Conservation (phyloP, 176 grass and related monocot species). For the Tuctoria greenei region DNA sequence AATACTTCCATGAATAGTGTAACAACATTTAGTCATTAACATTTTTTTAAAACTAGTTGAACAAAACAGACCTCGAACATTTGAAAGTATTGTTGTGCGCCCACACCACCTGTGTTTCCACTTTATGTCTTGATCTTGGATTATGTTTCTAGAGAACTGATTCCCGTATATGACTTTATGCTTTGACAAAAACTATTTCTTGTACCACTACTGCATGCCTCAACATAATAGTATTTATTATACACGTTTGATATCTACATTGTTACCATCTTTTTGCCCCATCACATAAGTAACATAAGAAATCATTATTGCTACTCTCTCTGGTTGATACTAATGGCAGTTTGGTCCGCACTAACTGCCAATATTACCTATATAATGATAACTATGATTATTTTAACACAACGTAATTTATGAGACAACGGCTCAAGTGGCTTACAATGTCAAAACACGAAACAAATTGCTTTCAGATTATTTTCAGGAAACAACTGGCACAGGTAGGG, state of each 20-base stretch:
- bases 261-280: neutral
- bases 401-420: neutral
- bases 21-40: too few species aligned
- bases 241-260: neutral
- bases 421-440: neutral
- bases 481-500: neutral
- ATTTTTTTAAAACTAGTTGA: too few species aligned
- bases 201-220: neutral
- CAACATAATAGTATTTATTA: neutral
- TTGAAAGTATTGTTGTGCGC: neutral
- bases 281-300: neutral
- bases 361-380: neutral
- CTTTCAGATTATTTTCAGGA: neutral
- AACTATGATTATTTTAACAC: neutral
- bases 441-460: neutral
- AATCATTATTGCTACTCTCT: neutral
- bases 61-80: neutral
- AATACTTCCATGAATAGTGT: too few species aligned
- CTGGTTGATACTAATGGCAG: neutral
- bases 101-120: neutral
- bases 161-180: neutral
- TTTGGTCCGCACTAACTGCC: neutral
- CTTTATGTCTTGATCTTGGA: neutral
- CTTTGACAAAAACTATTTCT: neutral
- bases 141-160: neutral